Base-by-base conservation (phyloP, 192 early-diverging fungal species). In the Backusella psychrophila region DNA sequence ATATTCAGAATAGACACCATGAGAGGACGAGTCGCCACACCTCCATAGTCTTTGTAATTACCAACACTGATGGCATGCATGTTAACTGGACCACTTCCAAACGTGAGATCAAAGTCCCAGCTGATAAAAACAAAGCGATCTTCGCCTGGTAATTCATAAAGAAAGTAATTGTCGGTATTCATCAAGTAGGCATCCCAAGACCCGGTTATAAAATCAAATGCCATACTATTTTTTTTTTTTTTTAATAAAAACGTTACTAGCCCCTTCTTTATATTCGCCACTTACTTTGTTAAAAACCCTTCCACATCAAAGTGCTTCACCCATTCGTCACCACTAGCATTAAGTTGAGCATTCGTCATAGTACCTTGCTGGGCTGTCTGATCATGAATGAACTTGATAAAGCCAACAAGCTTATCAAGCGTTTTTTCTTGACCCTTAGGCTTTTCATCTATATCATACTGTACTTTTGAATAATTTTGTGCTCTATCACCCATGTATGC, bases 201-300 rank as follows among this genome's bases (percentile, higher is more conserved):
- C 4, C 73, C 80, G 34, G 71, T 59, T 19, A 75, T 3, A 63
- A 81, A 81, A 41, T 81, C 80, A 3, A 81, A 49, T 1, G 76
- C 80, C 80, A 81, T 81, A 33, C 80, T 81, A 75, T 19, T 21
- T 6, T 36, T 19, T 12, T 42, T 59, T 9, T 49, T 17, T 19
- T 6, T 49, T 19, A 49, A 49, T 33, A 17, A 19, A 31, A 49
- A 52, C 6, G 4, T 29, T 29, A 26, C 26, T n/a, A 31, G 19
- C 6, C 9, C 8, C n/a, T 17, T 29, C 31, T 3, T 35, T 31
- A 29, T 36, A 49, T 49, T n/a, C 7, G 38, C 5, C 17, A 73
- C 80, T 70, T 77, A 81, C 80, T 77, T 75, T 33, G 31, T 69
- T 21, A 81, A 53, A n/a, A 81, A 81, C 4, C 73, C 73, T 15